These are phyloP conservation scores for Wickerhamomyces bisporus DNA, from an alignment of 805 yeast species.

Conservation along the genomic window DNA sequence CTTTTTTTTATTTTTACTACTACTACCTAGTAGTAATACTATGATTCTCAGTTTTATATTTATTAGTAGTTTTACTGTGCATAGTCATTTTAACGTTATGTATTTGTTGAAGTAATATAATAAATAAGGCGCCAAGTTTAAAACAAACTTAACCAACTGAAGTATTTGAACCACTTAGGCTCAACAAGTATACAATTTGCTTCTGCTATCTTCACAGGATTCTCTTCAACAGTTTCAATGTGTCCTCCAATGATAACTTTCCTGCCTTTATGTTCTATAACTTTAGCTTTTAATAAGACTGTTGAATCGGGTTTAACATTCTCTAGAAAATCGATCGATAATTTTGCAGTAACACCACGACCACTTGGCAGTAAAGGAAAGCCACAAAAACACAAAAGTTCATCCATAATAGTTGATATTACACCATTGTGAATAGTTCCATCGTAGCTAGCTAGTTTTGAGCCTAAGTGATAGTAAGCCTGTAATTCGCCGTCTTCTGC, in stretches of 20 bases:
- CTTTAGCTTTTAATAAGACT: slow-evolving; percentile 63
- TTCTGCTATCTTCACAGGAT: slow-evolving; percentile 43
- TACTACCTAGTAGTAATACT: no score
- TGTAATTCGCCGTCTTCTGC: slow-evolving; percentile 45
- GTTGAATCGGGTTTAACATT: slow-evolving; percentile 51
- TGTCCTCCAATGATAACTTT: slow-evolving; percentile 75
- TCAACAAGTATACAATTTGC: slow-evolving; percentile 75
- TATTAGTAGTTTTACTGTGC: no score
- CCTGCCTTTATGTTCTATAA: slow-evolving; percentile 64
- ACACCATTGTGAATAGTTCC: slow-evolving; percentile 81
- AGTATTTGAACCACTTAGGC: slow-evolving; percentile 81
- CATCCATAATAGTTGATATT: slow-evolving; percentile 75
- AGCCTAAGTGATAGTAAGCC: slow-evolving; percentile 70
- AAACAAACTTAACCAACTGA: slow-evolving; percentile 47
- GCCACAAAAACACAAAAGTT: slow-evolving; percentile 80
- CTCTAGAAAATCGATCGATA: slow-evolving; percentile 54
- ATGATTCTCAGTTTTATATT: no score
- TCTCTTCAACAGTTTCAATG: slow-evolving; percentile 44
- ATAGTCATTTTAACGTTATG: no score
- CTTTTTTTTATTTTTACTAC: no score
- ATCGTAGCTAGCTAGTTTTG: slow-evolving; percentile 56
- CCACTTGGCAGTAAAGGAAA: slow-evolving; percentile 74
- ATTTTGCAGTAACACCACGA: slow-evolving; percentile 84
- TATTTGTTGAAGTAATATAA: no score
- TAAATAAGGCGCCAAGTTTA: no score